A percentile compares a stretch with the other conserved stretches of the same genome.
Conservation (phyloP, 768 basidiomycete genomes). For the Agrocybe chaxingu region DNA sequence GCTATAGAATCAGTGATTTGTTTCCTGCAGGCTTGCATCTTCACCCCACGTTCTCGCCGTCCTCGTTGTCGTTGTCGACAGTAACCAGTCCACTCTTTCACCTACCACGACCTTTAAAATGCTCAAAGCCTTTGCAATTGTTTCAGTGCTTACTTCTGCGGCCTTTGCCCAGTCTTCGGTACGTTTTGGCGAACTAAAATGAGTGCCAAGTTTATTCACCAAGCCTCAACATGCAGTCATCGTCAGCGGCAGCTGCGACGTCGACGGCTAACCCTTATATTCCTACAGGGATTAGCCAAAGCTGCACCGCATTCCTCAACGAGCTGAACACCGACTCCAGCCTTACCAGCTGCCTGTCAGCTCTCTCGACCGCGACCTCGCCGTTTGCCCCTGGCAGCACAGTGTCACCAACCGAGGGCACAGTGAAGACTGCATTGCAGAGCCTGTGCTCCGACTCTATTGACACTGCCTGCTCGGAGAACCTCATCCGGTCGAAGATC, state of each 20-base stretch:
- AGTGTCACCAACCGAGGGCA: slow-evolving; percentile 35
- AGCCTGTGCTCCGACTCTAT: slow-evolving; percentile 51
- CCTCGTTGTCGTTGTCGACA: slow-evolving; percentile 32
- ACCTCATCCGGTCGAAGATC: slow-evolving; percentile 58
- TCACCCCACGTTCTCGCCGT: slow-evolving; percentile 10
- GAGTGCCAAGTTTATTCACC: slow-evolving; percentile 1
- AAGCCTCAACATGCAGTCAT: slow-evolving; percentile 12
- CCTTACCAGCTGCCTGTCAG: slow-evolving; percentile 57
- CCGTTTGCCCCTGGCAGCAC: slow-evolving; percentile 49
- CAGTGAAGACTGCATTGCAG: slow-evolving; percentile 51
- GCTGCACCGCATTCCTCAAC: slow-evolving; percentile 58
- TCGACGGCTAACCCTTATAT: slow-evolving; percentile 50
- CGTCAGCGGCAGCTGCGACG: slow-evolving; percentile 14
- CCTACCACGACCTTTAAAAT: slow-evolving; percentile 27
- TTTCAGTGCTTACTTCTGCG: slow-evolving; percentile 48
- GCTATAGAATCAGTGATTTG: slow-evolving; percentile 16
- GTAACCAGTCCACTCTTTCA: slow-evolving; percentile 51
- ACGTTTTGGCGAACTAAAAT: slow-evolving; percentile 8
- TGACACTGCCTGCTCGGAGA: slow-evolving; percentile 50
- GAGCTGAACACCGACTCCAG: slow-evolving; percentile 57
- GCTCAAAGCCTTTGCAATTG: slow-evolving; percentile 52
- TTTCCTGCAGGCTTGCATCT: slow-evolving; percentile 15
- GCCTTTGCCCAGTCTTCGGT: slow-evolving; percentile 52
- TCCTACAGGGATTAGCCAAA: slow-evolving; percentile 57
- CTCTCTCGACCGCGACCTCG: slow-evolving; percentile 59